Evolutionary conservation across 768 basidiomycete genomes (phyloP), one percentile per base, ranked within the genome.

Genomic region (Collybia mongolica): DNA sequence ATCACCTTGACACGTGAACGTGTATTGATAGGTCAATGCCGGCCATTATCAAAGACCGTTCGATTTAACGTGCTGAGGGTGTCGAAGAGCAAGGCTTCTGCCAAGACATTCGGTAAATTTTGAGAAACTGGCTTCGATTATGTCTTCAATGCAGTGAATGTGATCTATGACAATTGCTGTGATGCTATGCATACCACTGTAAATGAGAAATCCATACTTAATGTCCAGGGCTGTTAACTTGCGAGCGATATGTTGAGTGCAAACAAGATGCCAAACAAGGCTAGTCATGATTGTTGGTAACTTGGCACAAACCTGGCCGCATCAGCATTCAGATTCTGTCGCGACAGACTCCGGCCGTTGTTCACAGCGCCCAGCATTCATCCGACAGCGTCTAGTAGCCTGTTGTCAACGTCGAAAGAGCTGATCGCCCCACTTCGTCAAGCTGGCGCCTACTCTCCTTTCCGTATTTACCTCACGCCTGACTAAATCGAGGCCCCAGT

Each of bases 41-140:
- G 97, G 68, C 97, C 97, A 61, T 74, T 98, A 64, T 98, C 97
- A 54, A 99, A 99, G 76, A 98, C 96, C 28, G 93, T 98, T 64
- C 91, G 97, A 44, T 99, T 99, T 88, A 99, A 99, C 75, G 97
- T 99, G 52, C 73, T 98, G 68, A 89, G 95, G 64, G 96, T 99
- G 71, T 70, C 84, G 58, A 93, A 89, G 85, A 94, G 75, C 84
- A 95, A 94, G 83, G 93, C 92, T 9, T 68, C 92, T 28, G 72
- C 83, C 52, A 97, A 96, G 81, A 77, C 89, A 45, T 98, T 98
- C 77, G 82, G 84, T 75, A 98, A 98, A 84, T 98, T 98, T 79
- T 93, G 56, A 67, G 57, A 55, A 56, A 51, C 36, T 45, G 35
- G 44, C 35, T 46, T 46, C 49, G 51, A 52, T 48, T 58, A 53